Conservation (phyloP, 345 rosid genomes). For the Raphanus sativus region DNA sequence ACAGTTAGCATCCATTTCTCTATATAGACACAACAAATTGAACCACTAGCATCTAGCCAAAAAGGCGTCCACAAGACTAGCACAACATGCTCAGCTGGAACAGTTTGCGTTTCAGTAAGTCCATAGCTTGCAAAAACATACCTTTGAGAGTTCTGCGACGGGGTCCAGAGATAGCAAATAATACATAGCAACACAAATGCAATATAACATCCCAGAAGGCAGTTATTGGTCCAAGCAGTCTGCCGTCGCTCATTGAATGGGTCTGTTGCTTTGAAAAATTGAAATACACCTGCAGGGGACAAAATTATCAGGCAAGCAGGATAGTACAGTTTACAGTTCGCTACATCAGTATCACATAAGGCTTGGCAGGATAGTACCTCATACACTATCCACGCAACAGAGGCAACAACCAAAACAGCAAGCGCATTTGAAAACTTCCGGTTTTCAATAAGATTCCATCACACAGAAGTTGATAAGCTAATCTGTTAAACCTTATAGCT, state of each 20-base stretch:
- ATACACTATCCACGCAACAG: slow-evolving; percentile 86
- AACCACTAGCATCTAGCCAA: slow-evolving; percentile 6
- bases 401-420: slow-evolving; percentile 74
- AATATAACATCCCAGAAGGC: slow-evolving; percentile 93
- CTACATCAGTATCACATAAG: slow-evolving; percentile 4
- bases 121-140: slow-evolving; percentile 28
- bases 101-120: not conserved
- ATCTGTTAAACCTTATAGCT: not conserved
- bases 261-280: slow-evolving; percentile 97
- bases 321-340: not conserved
- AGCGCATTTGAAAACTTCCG: slow-evolving; percentile 95
- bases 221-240: slow-evolving; percentile 92
- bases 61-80: slow-evolving; percentile 12
- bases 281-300: slow-evolving; percentile 71
- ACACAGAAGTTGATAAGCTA: not conserved
- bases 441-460: slow-evolving; percentile 44
- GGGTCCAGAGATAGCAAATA: slow-evolving; percentile 95
- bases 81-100: slow-evolving; percentile 13
- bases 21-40: not conserved
- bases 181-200: slow-evolving; percentile 71
- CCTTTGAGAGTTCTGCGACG: slow-evolving; percentile 92
- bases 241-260: slow-evolving; percentile 92
- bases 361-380: slow-evolving; percentile 57
- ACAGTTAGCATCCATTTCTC: slow-evolving; percentile 15
- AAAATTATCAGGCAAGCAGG: slow-evolving; percentile 16